These are phyloP conservation scores for Coriolopsis trogii DNA, from an alignment of 1,284 basidiomycete species.

Conservation along the genomic window DNA sequence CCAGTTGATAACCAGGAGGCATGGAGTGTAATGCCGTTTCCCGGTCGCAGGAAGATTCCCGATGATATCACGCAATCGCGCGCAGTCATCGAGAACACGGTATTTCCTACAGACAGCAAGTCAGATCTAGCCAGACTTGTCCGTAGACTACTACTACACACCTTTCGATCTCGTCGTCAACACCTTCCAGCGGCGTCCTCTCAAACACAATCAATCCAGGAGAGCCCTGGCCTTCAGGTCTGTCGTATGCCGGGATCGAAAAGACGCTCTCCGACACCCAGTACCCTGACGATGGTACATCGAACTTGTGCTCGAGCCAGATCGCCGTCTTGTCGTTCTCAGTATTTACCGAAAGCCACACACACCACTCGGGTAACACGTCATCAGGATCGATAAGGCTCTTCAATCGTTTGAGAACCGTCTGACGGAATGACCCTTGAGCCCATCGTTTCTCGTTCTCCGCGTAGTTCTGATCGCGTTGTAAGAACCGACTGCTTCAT, in stretches of 20 bases:
- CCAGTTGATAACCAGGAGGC: constrained; percentile 64
- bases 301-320: constrained; percentile 75
- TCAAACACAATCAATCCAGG: constrained; percentile 76
- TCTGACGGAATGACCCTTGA: constrained; percentile 62
- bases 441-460: constrained; percentile 73
- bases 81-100: constrained; percentile 69
- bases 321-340: constrained; percentile 74
- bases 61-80: constrained; percentile 65
- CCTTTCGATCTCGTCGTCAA: constrained; percentile 67
- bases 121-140: no score
- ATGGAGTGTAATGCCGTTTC: constrained; percentile 55
- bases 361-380: constrained; percentile 46
- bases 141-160: no score
- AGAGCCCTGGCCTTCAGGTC: constrained; percentile 34
- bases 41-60: constrained; percentile 44
- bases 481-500: not conserved
- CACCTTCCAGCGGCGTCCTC: constrained; percentile 62
- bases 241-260: constrained; percentile 47
- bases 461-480: constrained; percentile 58
- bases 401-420: constrained; percentile 46
- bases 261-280: constrained; percentile 64
- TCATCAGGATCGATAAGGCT: constrained; percentile 29
- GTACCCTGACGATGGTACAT: constrained; percentile 60
- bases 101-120: constrained; percentile 54
- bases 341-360: constrained; percentile 75